Percentiles rank a stretch among this genome's conserved stretches.
These are phyloP conservation scores for Trichoderma afroharzianum DNA, from an alignment of 2,329 filamentous ascomycete genomes.

Conservation along the genomic window DNA sequence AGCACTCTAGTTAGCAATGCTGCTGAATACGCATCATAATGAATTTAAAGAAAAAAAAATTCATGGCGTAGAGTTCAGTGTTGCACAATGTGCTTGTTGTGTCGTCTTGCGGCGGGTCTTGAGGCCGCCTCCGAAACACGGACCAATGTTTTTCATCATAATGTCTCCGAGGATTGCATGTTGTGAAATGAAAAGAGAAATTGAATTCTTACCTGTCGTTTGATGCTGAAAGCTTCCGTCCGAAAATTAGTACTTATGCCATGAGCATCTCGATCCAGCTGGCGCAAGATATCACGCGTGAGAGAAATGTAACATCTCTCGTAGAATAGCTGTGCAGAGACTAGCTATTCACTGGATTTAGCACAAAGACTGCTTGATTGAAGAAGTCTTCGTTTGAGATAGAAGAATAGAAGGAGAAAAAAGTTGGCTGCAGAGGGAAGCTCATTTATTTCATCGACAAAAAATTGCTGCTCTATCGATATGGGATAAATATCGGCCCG, in stretches of 20 bases:
- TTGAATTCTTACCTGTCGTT: constrained; percentile 14
- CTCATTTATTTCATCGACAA: constrained; percentile 7
- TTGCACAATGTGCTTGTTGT: constrained; percentile 67
- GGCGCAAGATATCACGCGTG: not conserved
- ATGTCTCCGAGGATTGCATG: not conserved
- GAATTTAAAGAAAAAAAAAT: not conserved
- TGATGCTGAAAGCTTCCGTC: not conserved
- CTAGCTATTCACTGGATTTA: not conserved
- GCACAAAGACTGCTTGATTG: not conserved
- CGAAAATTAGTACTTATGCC: not conserved
- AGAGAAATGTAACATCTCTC: not conserved
- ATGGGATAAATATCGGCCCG: constrained; percentile 17
- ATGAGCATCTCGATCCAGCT: not conserved
- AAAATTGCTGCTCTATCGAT: constrained; percentile 12
- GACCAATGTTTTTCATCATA: constrained; percentile 85
- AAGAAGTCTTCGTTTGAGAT: not conserved
- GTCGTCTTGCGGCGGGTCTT: constrained; percentile 86
- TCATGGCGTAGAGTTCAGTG: constrained; percentile 54
- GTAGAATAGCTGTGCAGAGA: not conserved
- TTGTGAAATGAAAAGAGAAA: constrained; percentile 6
- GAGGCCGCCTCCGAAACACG: constrained; percentile 91
- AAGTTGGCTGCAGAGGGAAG: not conserved
- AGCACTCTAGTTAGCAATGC: constrained; percentile 3
- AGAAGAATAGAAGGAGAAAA: not conserved
- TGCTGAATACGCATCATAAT: not conserved